A percentile compares a stretch with the other conserved stretches of the same genome.
phyloP scores from a whole-genome alignment of 352 stramenopile genomes.

The Phytophthora sojae region DNA sequence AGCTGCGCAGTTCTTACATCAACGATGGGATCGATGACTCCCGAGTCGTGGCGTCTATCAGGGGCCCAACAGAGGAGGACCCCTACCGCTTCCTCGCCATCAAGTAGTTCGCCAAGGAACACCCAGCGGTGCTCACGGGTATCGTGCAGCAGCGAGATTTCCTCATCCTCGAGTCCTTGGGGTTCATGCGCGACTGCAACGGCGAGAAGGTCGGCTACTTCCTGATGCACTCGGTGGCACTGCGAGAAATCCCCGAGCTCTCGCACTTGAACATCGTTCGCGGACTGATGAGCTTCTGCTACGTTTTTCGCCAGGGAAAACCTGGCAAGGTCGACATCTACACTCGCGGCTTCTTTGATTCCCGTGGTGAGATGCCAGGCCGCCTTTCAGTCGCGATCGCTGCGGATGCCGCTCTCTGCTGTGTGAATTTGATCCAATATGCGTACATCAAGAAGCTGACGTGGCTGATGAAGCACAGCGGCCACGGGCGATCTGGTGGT shows the following conservation, averaged over 20 bases:
- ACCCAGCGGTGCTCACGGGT: slow-evolving; percentile 42
- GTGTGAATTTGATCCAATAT: slow-evolving; percentile 52
- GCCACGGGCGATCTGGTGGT: slow-evolving; percentile 2
- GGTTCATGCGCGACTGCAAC: slow-evolving; percentile 37
- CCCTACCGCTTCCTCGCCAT: slow-evolving; percentile 58
- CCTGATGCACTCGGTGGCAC: slow-evolving; percentile 57
- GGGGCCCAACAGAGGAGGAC: slow-evolving; percentile 37
- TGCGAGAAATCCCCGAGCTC: slow-evolving; percentile 48
- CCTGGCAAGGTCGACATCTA: slow-evolving; percentile 47
- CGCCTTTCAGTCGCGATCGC: slow-evolving; percentile 48
- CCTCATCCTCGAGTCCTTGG: slow-evolving; percentile 51
- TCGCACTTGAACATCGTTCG: slow-evolving; percentile 52
- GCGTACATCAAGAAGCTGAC: slow-evolving; percentile 68
- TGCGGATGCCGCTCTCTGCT: slow-evolving; percentile 52
- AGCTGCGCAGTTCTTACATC: slow-evolving; percentile 50
- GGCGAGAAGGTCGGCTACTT: slow-evolving; percentile 50
- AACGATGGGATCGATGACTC: slow-evolving; percentile 60
- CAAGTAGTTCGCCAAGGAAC: slow-evolving; percentile 69
- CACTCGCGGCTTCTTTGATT: slow-evolving; percentile 62
- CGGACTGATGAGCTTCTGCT: slow-evolving; percentile 58
- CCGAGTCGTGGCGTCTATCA: slow-evolving; percentile 48
- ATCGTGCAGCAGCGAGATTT: slow-evolving; percentile 64
- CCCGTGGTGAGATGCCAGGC: slow-evolving; percentile 53
- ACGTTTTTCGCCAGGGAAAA: slow-evolving; percentile 46
- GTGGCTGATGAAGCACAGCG: slow-evolving; percentile 54